Evolutionary conservation across 495 filamentous ascomycete genomes (phyloP).

Genomic region (Aspergillus cavernicola): DNA sequence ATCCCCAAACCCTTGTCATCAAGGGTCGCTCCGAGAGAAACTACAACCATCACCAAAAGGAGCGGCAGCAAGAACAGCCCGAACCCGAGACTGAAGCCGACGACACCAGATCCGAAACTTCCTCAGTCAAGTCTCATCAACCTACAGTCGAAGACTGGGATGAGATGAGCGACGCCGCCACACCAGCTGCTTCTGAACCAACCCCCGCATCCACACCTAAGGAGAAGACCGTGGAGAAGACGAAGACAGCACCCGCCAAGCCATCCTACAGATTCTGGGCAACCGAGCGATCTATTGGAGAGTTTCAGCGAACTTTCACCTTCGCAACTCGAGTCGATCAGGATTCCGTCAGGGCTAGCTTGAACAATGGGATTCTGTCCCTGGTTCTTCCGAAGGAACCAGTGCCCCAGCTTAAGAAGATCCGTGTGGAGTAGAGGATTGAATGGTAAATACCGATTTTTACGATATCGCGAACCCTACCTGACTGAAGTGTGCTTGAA

Average conservation of each 20-base stretch:
- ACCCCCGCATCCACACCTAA: slow-evolving; percentile 10
- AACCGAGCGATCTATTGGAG: slow-evolving; percentile 73
- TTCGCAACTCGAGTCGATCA: slow-evolving; percentile 75
- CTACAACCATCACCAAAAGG: slow-evolving; percentile 30
- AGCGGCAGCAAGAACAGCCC: too few relatives aligned
- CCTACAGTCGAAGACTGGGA: slow-evolving; percentile 66
- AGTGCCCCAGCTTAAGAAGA: slow-evolving; percentile 48
- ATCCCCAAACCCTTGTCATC: slow-evolving; percentile 70
- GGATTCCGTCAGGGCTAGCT: slow-evolving; percentile 67
- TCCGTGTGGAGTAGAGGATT: slow-evolving; percentile 50
- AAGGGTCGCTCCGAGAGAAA: slow-evolving; percentile 62
- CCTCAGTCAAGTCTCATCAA: slow-evolving; percentile 41
- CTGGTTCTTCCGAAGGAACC: slow-evolving; percentile 74
- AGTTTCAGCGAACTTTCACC: slow-evolving; percentile 74
- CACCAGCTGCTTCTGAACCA: not conserved
- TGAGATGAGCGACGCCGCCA: slow-evolving; percentile 26
- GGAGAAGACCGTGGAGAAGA: slow-evolving; percentile 16
- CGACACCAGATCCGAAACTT: slow-evolving; percentile 20
- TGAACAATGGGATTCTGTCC: slow-evolving; percentile 72
- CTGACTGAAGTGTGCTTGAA: too few relatives aligned
- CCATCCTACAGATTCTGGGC: slow-evolving; percentile 67
- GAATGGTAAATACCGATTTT: not conserved
- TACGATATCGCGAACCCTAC: not conserved
- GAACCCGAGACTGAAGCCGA: not conserved
- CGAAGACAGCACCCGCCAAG: slow-evolving; percentile 24